Evolutionary conservation across 2,329 filamentous ascomycete species (phyloP), one percentile per base, ranked within the genome.

Genomic region (Plenodomus biglobosus): DNA sequence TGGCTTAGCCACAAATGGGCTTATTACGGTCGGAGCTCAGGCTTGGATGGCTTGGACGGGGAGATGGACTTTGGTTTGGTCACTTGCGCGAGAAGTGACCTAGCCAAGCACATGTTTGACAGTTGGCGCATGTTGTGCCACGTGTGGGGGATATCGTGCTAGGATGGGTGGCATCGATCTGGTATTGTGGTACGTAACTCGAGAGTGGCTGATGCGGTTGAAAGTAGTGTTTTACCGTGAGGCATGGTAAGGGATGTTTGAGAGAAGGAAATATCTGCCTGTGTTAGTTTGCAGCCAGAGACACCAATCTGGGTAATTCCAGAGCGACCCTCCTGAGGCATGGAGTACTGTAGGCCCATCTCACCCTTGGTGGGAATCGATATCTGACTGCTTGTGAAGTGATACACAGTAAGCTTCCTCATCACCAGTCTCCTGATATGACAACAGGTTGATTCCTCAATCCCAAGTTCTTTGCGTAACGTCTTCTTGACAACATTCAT

Each of bases 121-220:
- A 55, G 44, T 48, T 55, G 58, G 59, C 51, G 58, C 41, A 57
- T 56, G 65, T 53, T 40, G 59, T 66, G 56, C 49, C 44, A 59
- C 54, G 52, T 62, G 58, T 59, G 60, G 61, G 62, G 56, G 50
- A 59, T 51, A 54, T 55, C 27, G 55, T 55, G 53, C 52, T 52
- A 53, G 48, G 36, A 42, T 36, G 34, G 52, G 27, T 5, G 56
- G 45, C 45, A 57, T 44, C 38, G 40, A 52, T 44, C 48, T 54
- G 34, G 18, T 50, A 50, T 46, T 44, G 61, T 66, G 56, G 40
- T 49, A 61, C 50, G 58, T 58, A 46, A 21, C 42, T 55, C 44
- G 44, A 54, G 50, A 40, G 50, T 50, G 46, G 48, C 46, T 56
- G 45, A 40, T 43, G 44, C 46, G 32, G 44, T 20, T 24, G 34